Evolutionary conservation across 2,329 filamentous ascomycete species (phyloP).

Genomic region (Epichloe scottii): DNA sequence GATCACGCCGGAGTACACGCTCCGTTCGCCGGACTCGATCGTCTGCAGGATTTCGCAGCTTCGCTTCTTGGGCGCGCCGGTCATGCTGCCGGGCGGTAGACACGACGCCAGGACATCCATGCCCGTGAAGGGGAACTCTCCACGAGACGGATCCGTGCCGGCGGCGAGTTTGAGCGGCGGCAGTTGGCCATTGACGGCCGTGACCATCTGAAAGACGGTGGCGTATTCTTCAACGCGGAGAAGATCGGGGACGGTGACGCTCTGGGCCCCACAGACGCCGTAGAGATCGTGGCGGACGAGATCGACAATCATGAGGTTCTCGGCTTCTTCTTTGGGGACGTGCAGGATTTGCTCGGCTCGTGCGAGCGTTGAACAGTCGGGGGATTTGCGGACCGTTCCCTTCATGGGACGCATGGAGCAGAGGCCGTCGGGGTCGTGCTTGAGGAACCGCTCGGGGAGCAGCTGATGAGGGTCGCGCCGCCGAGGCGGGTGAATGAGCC

Average conservation of each 20-base stretch:
- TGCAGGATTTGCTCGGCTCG: conserved; percentile 62
- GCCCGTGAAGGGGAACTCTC: conserved; percentile 36
- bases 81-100: conserved; percentile 90
- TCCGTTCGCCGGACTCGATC: conserved; percentile 54
- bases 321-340: conserved; percentile 79
- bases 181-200: conserved; percentile 64
- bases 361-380: conserved; percentile 50
- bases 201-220: conserved; percentile 84
- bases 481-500: conserved; percentile 68
- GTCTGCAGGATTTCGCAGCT: conserved; percentile 69
- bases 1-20: conserved; percentile 78
- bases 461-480: conserved; percentile 59
- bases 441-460: conserved; percentile 80
- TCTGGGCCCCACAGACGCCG: conserved; percentile 63
- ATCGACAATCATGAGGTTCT: conserved; percentile 98
- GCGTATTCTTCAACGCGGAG: conserved; percentile 86
- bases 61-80: conserved; percentile 86
- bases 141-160: conserved; percentile 5
- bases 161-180: conserved; percentile 15
- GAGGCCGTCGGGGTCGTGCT: conserved; percentile 35
- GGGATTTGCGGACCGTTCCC: conserved; percentile 76
- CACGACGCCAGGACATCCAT: conserved; percentile 65
- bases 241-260: conserved; percentile 63
- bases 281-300: conserved; percentile 89
- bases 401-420: conserved; percentile 91